Evolutionary conservation across 257 asterid species (phyloP).

Genomic region (Salvia hispanica): DNA sequence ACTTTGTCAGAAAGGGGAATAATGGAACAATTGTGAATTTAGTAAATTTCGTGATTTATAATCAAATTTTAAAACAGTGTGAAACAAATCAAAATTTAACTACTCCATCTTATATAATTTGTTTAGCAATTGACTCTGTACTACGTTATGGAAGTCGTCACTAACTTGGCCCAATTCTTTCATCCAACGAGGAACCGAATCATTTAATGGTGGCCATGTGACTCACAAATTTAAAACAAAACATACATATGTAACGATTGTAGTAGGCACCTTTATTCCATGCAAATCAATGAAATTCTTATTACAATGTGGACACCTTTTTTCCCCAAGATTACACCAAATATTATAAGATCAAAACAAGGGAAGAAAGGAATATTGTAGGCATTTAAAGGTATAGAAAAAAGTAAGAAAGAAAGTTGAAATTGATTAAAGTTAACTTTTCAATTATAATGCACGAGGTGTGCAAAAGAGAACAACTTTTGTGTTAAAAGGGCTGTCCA

Average conservation of each 20-base stretch:
- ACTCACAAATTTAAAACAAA: conserved; percentile 18
- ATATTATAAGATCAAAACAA: conserved; percentile 32
- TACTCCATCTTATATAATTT: no score
- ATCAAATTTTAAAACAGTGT: no score
- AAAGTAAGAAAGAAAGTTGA: conserved; percentile 34
- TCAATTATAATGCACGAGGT: conserved; percentile 61
- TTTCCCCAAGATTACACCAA: conserved; percentile 23
- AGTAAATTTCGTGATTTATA: no score
- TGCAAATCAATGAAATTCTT: conserved; percentile 29
- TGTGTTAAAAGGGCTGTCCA: conserved; percentile 98
- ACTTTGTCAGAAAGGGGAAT: no score
- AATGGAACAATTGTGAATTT: no score
- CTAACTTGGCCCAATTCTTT: no score
- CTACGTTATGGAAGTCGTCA: no score
- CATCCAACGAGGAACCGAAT: no score
- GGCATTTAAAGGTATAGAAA: conserved; percentile 42
- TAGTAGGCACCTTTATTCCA: conserved; percentile 26
- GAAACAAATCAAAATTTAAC: no score
- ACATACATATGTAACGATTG: conserved; percentile 4
- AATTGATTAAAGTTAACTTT: conserved; percentile 56
- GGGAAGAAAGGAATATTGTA: conserved; percentile 34
- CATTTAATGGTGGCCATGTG: conserved; percentile 26
- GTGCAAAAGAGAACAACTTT: conserved; percentile 57
- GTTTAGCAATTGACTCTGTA: no score
- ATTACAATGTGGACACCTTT: conserved; percentile 25